Conservation (phyloP, 73 alveolate genomes). For the Durusdinium trenchii region DNA sequence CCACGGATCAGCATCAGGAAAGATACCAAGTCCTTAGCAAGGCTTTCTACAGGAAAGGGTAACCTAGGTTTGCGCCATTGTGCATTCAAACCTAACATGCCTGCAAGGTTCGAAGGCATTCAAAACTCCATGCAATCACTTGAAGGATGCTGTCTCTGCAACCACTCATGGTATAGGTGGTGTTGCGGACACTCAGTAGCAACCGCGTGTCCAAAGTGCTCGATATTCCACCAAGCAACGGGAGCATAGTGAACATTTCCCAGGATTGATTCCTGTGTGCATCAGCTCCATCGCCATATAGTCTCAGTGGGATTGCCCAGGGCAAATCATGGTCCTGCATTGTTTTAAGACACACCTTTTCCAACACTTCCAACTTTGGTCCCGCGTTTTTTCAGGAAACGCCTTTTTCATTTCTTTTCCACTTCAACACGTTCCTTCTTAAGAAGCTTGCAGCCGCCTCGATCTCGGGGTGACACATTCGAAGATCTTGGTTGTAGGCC, state of each 20-base stretch:
- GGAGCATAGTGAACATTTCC: not conserved
- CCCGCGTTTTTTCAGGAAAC: no score
- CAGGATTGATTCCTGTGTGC: not conserved
- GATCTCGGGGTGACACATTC: not conserved
- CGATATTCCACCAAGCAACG: not conserved
- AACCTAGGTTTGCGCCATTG: not conserved
- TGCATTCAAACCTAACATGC: not conserved
- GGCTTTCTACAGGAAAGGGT: no score
- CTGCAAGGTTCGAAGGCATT: not conserved
- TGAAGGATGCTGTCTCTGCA: not conserved
- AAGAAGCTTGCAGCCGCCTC: no score
- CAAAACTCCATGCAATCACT: not conserved
- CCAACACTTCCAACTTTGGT: no score
- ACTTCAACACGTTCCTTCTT: no score
- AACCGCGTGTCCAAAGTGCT: not conserved
- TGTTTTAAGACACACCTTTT: no score
- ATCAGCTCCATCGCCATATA: not conserved
- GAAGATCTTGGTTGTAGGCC: not conserved
- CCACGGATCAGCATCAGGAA: not conserved
- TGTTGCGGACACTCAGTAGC: not conserved
- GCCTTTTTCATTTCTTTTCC: no score
- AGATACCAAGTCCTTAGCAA: not conserved
- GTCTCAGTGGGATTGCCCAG: not conserved
- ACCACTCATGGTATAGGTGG: not conserved
- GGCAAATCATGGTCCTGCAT: no score